Base-by-base conservation (phyloP, 2,329 filamentous ascomycete genomes). In the Fusarium sp. region DNA sequence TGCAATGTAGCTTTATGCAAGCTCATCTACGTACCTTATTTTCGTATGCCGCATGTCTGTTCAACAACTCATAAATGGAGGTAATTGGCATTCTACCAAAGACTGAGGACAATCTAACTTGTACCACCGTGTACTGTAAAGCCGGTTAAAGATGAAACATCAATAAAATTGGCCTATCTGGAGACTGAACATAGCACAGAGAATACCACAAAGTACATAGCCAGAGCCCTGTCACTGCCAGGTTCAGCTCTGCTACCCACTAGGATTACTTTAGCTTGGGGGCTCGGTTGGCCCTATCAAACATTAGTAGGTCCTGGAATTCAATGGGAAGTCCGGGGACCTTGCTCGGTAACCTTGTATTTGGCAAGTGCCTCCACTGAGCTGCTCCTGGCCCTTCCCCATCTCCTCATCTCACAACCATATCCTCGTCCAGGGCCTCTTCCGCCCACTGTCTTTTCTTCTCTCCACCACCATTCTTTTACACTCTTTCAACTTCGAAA, bases 251-350 rank as follows among this genome's bases (percentile, higher is more conserved):
- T 56, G n/a, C 38, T 43, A 37, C 46, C 47, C 50, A 25, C 60
- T 70, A 40, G 69, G 69, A 64, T 54, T 33, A 32, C 40, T 57
- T 64, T 46, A 57, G 49, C 66, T 60, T 60, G 57, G 50, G 56
- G 59, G 56, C 59, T 58, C 71, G 68, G 56, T 74, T 69, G 60
- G 71, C 71, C 72, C 71, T 74, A 74, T 74, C 68, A 74, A 65
- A 72, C 60, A 33, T 43, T 62, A 61, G 57, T 23, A 64, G 53
- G 44, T 64, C 59, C 56, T 69, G 38, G 32, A 60, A 59, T 49
- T 62, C 46, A 72, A 59, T 60, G 56, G 58, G 33, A 58, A 64
- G 71, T 69, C 71, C 38, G 71, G 71, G 71, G 71, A 43, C 50
- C 49, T 58, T 58, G 67, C 67, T 47, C 58, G 38, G 43, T 46